Percentiles rank a stretch among this genome's conserved stretches.
Conservation (phyloP, 768 basidiomycete species). For the Cubamyces sp. region DNA sequence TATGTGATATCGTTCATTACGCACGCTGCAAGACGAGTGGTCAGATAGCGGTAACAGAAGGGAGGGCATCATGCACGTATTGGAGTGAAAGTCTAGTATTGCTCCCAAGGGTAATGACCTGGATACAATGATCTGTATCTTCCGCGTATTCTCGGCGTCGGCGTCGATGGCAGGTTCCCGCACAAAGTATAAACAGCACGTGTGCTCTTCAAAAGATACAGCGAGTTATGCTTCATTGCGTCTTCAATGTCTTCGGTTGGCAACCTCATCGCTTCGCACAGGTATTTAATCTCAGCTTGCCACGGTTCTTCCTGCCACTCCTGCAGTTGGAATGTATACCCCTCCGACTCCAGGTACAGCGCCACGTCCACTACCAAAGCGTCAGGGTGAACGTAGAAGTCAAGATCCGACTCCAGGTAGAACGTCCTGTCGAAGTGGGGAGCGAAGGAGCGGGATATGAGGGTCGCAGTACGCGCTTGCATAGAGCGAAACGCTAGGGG, state of each 20-base stretch:
- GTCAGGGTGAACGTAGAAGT: slow-evolving; percentile 48
- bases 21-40: slow-evolving; percentile 33
- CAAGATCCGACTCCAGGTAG: slow-evolving; percentile 54
- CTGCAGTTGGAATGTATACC: slow-evolving; percentile 36
- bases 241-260: background rate
- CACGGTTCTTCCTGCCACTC: slow-evolving; percentile 29
- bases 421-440: slow-evolving; percentile 51
- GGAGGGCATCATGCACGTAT: slow-evolving; percentile 43
- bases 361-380: slow-evolving; percentile 37
- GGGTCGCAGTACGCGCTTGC: slow-evolving; percentile 45
- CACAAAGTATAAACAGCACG: slow-evolving; percentile 40
- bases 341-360: slow-evolving; percentile 39
- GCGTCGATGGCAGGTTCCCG: slow-evolving; percentile 17
- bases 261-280: background rate
- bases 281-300: background rate
- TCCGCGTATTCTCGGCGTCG: slow-evolving; percentile 14
- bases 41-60: background rate
- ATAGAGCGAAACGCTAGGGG: slow-evolving; percentile 47
- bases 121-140: slow-evolving; percentile 48
- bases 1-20: slow-evolving; percentile 51
- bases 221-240: background rate
- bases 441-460: slow-evolving; percentile 58
- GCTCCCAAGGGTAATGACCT: slow-evolving; percentile 37
- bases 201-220: slow-evolving; percentile 34
- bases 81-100: slow-evolving; percentile 52